Evolutionary conservation across 1,284 basidiomycete species (phyloP).

Genomic region (Takashimella koratensis): DNA sequence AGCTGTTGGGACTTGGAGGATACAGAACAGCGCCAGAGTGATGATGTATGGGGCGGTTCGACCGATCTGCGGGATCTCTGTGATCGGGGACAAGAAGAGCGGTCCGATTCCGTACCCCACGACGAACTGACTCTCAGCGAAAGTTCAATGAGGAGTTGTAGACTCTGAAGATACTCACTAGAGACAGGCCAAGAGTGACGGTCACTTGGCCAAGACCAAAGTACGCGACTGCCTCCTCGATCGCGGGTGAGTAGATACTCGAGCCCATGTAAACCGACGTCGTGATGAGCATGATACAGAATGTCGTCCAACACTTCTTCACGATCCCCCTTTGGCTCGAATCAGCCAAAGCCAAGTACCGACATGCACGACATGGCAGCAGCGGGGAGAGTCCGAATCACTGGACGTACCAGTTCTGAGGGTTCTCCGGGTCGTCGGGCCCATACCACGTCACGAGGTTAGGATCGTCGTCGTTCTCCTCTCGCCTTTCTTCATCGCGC

Average conservation of each 20-base stretch:
- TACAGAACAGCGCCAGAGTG: conserved; percentile 39
- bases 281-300: conserved; percentile 31
- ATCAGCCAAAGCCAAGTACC: not conserved
- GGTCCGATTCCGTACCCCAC: conserved; percentile 33
- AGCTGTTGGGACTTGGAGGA: conserved; percentile 42
- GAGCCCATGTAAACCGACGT: conserved; percentile 60
- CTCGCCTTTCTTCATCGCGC: too few relatives aligned
- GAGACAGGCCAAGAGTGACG: conserved; percentile 23
- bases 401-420: conserved; percentile 47
- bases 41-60: conserved; percentile 42
- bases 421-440: conserved; percentile 60
- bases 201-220: conserved; percentile 24
- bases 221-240: conserved; percentile 28
- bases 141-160: not conserved
- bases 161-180: too few relatives aligned
- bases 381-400: too few relatives aligned
- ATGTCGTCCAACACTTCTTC: conserved; percentile 26
- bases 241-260: conserved; percentile 57
- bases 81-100: conserved; percentile 28
- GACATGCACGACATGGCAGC: not conserved
- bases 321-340: not conserved
- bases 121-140: conserved; percentile 15
- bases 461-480: conserved; percentile 10
- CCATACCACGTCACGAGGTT: conserved; percentile 55
- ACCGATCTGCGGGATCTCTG: conserved; percentile 36